Conservation (phyloP, 345 rosid species). For the Hypericum perforatum region DNA sequence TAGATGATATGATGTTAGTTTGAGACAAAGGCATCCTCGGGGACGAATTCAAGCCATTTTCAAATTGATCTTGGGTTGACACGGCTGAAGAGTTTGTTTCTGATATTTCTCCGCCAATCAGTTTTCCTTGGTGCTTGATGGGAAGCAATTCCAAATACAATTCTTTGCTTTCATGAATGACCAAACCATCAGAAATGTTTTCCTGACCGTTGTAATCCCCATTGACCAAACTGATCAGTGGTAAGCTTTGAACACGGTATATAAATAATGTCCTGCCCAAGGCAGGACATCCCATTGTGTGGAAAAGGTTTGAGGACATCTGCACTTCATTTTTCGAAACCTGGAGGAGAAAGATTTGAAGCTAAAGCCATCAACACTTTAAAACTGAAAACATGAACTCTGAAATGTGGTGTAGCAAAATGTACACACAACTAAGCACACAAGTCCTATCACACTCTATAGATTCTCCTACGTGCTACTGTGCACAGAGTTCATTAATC, state of each 20-base stretch:
- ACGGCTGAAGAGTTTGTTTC: constrained; percentile 26
- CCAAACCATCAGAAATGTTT: constrained; percentile 14
- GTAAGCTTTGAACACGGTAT: constrained; percentile 38
- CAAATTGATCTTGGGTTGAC: constrained; percentile 22
- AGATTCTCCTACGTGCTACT: too few relatives aligned
- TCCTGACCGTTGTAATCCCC: constrained; percentile 13
- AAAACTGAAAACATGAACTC: too few relatives aligned
- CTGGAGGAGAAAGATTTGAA: constrained; percentile 24
- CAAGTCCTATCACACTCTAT: too few relatives aligned
- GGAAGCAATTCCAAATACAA: constrained; percentile 57
- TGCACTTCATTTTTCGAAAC: constrained; percentile 51
- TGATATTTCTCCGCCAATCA: constrained; percentile 12
- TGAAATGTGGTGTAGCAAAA: too few relatives aligned
- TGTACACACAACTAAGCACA: too few relatives aligned
- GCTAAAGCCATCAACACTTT: too few relatives aligned
- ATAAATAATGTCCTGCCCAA: constrained; percentile 47
- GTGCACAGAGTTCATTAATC: too few relatives aligned
- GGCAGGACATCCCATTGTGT: constrained; percentile 63
- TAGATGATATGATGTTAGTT: constrained; percentile 30
- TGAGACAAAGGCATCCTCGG: constrained; percentile 46
- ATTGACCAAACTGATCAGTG: constrained; percentile 19
- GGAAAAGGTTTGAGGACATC: constrained; percentile 47
- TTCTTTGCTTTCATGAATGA: constrained; percentile 41
- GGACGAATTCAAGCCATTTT: constrained; percentile 34
- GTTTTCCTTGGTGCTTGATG: constrained; percentile 16